phyloP scores from a whole-genome alignment of 2,329 filamentous ascomycete genomes.

The Scedosporium apiospermum region DNA sequence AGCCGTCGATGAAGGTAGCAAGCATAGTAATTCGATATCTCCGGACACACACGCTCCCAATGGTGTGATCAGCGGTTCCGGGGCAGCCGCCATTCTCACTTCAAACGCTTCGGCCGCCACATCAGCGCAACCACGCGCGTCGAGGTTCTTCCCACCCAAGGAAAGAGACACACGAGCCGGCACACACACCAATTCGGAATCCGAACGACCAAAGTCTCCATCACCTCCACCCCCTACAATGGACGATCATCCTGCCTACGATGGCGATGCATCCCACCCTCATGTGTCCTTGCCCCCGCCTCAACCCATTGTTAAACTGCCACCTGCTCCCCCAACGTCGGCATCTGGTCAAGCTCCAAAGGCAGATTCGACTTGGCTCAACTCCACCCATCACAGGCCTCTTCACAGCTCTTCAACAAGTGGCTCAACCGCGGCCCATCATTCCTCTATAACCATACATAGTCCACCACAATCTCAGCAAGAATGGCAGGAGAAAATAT shows the following conservation, averaged over 20 bases:
- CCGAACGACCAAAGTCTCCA: conserved; percentile 42
- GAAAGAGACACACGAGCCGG: conserved; percentile 41
- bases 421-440: not conserved
- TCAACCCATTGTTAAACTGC: conserved; percentile 72
- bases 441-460: not conserved
- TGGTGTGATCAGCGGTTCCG: not conserved
- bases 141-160: conserved; percentile 52
- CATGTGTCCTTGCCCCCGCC: conserved; percentile 61
- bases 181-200: conserved; percentile 23
- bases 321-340: conserved; percentile 31
- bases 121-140: conserved; percentile 39
- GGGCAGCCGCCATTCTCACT: conserved; percentile 14
- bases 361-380: not conserved
- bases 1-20: not conserved
- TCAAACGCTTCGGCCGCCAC: conserved; percentile 8
- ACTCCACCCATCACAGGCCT: not conserved
- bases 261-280: conserved; percentile 54
- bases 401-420: not conserved
- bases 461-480: conserved; percentile 34
- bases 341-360: not conserved
- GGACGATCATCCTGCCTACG: conserved; percentile 62
- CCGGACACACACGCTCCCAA: not conserved
- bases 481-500: conserved; percentile 7
- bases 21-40: not conserved
- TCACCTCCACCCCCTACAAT: conserved; percentile 65